These are phyloP conservation scores for Tetrahymena borealis DNA, from an alignment of 73 alveolate genomes.

Conservation along the genomic window DNA sequence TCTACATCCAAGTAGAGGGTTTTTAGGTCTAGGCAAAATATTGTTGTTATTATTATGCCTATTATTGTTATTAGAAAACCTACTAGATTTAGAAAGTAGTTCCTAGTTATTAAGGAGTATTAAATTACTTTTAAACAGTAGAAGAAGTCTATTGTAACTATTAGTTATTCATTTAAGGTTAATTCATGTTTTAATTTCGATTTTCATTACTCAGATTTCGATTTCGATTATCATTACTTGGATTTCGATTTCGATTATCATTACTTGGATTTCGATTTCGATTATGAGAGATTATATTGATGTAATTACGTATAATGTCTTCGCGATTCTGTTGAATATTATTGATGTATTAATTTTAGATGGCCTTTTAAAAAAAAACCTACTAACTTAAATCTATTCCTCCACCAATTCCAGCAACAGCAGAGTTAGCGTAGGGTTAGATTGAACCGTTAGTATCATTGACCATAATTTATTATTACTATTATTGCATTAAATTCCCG, in stretches of 20 bases:
- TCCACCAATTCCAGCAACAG: not conserved
- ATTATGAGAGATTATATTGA: not conserved
- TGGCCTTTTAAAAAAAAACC: not conserved
- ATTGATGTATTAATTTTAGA: not conserved
- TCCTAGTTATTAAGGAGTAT: not conserved
- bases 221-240: not conserved
- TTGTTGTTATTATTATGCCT: not conserved
- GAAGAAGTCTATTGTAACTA: not conserved
- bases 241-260: constrained; percentile 2
- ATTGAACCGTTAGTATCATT: not conserved
- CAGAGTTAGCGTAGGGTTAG: not conserved
- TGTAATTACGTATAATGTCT: not conserved
- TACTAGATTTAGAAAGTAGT: not conserved
- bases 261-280: not conserved
- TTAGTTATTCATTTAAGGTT: not conserved
- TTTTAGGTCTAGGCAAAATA: not conserved
- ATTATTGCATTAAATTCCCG: not conserved
- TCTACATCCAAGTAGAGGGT: not conserved
- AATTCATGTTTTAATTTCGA: not conserved
- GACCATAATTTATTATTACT: not conserved
- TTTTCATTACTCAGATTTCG: not conserved
- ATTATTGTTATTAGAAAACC: not conserved
- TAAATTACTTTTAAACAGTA: not conserved
- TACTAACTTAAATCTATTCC: not conserved
- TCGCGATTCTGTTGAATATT: not conserved